A percentile compares a stretch with the other conserved stretches of the same genome.
Evolutionary conservation across 2,329 filamentous ascomycete genomes (phyloP).

Genomic region (Aaosphaeria arxii): DNA sequence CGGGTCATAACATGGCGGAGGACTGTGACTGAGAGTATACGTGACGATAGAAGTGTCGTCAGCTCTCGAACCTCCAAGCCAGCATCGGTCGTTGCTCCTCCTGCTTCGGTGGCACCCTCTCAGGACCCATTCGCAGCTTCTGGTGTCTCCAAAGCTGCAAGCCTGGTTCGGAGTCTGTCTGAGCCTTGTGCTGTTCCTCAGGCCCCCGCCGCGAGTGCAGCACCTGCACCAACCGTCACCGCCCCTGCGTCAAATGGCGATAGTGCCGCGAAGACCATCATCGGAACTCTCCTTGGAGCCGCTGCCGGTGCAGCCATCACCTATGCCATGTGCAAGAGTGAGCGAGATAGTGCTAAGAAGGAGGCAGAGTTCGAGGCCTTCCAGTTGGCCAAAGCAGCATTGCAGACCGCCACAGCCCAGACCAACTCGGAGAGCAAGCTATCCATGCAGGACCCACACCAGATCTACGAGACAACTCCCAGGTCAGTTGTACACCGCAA

Average conservation of each 20-base stretch:
- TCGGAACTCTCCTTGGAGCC: conserved; percentile 75
- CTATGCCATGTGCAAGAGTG: conserved; percentile 68
- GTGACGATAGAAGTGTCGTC: conserved; percentile 30
- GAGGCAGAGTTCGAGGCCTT: conserved; percentile 40
- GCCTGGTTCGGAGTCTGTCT: conserved; percentile 29
- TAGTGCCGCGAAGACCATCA: conserved; percentile 60
- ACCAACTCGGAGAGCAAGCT: conserved; percentile 21
- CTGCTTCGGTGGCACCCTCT: conserved; percentile 16
- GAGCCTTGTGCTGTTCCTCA: conserved; percentile 27
- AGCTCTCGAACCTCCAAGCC: conserved; percentile 21
- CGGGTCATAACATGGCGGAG: conserved; percentile 44
- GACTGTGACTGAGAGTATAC: conserved; percentile 27
- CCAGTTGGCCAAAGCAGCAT: conserved; percentile 28
- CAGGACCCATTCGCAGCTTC: conserved; percentile 23
- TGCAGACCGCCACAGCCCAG: conserved; percentile 17
- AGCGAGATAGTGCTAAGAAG: conserved; percentile 47
- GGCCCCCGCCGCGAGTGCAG: conserved; percentile 2
- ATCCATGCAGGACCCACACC: conserved; percentile 27
- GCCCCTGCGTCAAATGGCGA: conserved; percentile 33
- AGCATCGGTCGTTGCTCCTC: conserved; percentile 17
- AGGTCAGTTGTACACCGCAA: conserved; percentile 31
- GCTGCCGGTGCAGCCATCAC: conserved; percentile 74
- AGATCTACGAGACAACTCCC: conserved; percentile 22
- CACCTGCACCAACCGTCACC: not conserved
- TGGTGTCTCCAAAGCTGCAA: conserved; percentile 19